phyloP scores from a whole-genome alignment of 441 rosid genomes.

The Erodium trifolium region DNA sequence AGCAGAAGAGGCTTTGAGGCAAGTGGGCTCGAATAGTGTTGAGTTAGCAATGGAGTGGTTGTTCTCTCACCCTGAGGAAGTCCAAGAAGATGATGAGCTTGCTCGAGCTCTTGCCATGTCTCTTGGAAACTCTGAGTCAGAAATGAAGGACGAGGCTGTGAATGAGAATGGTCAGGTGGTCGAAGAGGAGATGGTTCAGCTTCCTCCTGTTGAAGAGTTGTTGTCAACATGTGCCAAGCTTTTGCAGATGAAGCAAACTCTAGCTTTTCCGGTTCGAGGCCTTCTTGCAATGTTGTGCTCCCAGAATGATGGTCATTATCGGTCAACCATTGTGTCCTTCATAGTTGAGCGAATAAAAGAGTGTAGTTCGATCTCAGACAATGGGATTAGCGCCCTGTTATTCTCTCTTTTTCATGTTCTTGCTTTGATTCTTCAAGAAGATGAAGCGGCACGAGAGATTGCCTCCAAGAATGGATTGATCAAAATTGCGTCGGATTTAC shows the following conservation, averaged over 20 bases:
- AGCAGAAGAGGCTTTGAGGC: slow-evolving; percentile 98
- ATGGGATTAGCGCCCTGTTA: slow-evolving; percentile 41
- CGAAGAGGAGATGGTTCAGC: slow-evolving; percentile 72
- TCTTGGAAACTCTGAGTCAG: slow-evolving; percentile 82
- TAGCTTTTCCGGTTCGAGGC: slow-evolving; percentile 89
- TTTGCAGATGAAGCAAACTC: slow-evolving; percentile 82
- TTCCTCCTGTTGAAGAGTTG: slow-evolving; percentile 88
- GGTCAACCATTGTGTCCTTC: slow-evolving; percentile 68
- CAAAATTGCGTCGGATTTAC: slow-evolving; percentile 62
- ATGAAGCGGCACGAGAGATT: slow-evolving; percentile 68
- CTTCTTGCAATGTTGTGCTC: slow-evolving; percentile 81
- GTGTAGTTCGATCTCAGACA: slow-evolving; percentile 44
- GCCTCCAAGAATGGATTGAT: slow-evolving; percentile 70
- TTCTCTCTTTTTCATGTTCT: slow-evolving; percentile 83
- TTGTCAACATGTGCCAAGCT: slow-evolving; percentile 78
- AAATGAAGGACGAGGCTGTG: slow-evolving; percentile 52
- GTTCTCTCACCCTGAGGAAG: slow-evolving; percentile 88
- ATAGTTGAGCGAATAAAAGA: slow-evolving; percentile 68
- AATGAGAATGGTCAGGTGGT: slow-evolving; percentile 38
- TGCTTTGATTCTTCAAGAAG: slow-evolving; percentile 90
- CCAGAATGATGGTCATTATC: slow-evolving; percentile 79
- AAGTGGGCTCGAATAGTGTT: slow-evolving; percentile 88
- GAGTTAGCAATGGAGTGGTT: slow-evolving; percentile 99
- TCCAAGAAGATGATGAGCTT: slow-evolving; percentile 95
- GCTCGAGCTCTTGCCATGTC: slow-evolving; percentile 99